Evolutionary conservation across 176 grass and related monocot species (phyloP).

Genomic region (Paspalum notatum): DNA sequence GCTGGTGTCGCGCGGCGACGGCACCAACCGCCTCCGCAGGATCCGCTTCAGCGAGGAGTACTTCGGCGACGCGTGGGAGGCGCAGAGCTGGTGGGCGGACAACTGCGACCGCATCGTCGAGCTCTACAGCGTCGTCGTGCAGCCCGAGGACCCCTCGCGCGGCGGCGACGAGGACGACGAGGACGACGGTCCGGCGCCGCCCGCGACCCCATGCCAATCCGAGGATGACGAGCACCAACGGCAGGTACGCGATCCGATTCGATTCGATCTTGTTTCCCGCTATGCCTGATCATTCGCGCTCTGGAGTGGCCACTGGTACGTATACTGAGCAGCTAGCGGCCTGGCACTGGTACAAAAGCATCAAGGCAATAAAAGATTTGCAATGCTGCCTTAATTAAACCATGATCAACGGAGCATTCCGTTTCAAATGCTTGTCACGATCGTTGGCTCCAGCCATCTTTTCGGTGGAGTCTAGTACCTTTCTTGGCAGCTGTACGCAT

Average conservation of each 20-base stretch:
- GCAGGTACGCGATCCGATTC: constrained; percentile 27
- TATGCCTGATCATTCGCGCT: constrained; percentile 1
- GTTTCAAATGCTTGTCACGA: constrained; percentile 2
- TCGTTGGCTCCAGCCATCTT: background rate
- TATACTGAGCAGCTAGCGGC: background rate
- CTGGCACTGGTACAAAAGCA: background rate
- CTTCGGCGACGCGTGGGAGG: constrained; percentile 58
- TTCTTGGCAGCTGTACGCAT: background rate
- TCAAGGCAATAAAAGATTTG: constrained; percentile 13
- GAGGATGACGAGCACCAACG: constrained; percentile 61
- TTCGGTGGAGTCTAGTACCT: background rate
- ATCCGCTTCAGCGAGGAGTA: constrained; percentile 69
- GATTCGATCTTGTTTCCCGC: background rate
- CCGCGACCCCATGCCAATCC: constrained; percentile 54
- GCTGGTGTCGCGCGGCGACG: constrained; percentile 63
- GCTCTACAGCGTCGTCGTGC: constrained; percentile 69
- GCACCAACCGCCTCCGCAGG: constrained; percentile 69
- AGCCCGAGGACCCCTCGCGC: background rate
- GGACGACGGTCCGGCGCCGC: constrained; percentile 17
- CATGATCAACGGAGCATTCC: background rate
- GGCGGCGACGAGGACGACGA: constrained; percentile 8
- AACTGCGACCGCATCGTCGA: constrained; percentile 68
- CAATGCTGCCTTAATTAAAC: background rate
- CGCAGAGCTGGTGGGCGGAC: constrained; percentile 66
- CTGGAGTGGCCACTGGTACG: background rate